These are phyloP conservation scores for Gossypium bickii DNA, from an alignment of 345 rosid genomes.

Conservation along the genomic window DNA sequence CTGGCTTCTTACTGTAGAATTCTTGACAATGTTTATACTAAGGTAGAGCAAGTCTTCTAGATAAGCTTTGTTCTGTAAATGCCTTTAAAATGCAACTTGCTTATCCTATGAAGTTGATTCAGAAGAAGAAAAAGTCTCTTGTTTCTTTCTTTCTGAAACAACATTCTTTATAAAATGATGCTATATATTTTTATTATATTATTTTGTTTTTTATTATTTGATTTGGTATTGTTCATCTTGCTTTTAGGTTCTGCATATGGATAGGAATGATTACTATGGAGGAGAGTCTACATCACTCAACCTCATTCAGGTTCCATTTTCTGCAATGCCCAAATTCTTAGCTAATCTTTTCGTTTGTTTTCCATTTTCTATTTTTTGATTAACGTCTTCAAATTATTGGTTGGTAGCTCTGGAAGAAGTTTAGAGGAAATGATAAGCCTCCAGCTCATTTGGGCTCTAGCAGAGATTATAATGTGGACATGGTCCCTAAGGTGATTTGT, in stretches of 20 bases:
- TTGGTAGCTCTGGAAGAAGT: constrained; percentile 91
- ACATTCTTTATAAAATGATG: not conserved
- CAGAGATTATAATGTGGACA: constrained; percentile 96
- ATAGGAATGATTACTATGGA: constrained; percentile 93
- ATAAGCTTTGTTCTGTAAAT: not conserved
- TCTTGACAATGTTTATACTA: not conserved
- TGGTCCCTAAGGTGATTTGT: constrained; percentile 87
- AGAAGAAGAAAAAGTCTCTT: not conserved
- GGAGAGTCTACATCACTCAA: constrained; percentile 98
- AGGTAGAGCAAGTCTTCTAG: not conserved
- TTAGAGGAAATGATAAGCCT: constrained; percentile 82
- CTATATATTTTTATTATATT: not conserved
- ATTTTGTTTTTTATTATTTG: not conserved
- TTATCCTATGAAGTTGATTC: not conserved
- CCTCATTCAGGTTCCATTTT: constrained; percentile 69
- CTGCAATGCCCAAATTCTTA: not conserved
- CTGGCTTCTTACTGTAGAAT: not conserved
- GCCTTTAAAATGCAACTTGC: not conserved
- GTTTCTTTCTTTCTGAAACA: not conserved
- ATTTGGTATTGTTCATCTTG: not conserved
- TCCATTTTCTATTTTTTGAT: not conserved
- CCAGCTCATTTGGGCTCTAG: constrained; percentile 90
- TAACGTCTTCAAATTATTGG: constrained; percentile 2
- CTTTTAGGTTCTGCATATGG: constrained; percentile 93
- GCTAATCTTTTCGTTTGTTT: not conserved